Evolutionary conservation across 23 red algal species (phyloP), one percentile per base, ranked within the genome.

Genomic region (Gracilaria caudata): DNA sequence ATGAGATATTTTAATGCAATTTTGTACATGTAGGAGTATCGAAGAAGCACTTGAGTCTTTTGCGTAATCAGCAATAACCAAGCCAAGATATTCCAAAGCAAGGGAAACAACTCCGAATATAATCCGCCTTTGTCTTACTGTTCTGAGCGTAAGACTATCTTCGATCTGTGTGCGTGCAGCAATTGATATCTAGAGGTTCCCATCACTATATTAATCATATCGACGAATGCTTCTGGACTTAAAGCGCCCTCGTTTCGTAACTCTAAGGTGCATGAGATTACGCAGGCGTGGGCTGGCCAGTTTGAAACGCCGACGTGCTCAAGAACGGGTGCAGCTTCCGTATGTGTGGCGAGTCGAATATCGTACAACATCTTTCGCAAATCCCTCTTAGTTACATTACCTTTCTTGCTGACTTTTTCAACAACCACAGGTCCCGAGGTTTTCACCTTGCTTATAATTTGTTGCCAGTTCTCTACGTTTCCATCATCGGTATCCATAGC

Each of bases 381-480:
- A 76, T 94, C 82, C 35, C 76, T 36, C 43, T 43, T 58, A 6
- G 55, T 44, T 34, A 53, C 46, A 14, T 74, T 68, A 8, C 77
- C 84, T 24, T 82, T 64, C 73, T 94, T 94, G 43, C 58, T 84
- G 3, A 83, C 57, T 68, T 92, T 92, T 63, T 92, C 88, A 32
- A 92, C 80, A 38, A 53, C 26, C 51, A 92, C 88, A 61, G 88
- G 77, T 39, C 75, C 88, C 37, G 73, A 80, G 13, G 28, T 51
- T 16, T 36, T 47, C 65, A 92, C 80, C n/a, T 29, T 81, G 9
- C 47, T 47, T 32, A 82, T 51, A 40, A 83, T 47, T 36, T 73
- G 7, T 29, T 71, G 38, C 88, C 88, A 92, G 16, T 76, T 51
- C 21, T 43, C 25, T 33, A 13, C 8, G 19, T 44, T 39, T 14